A percentile compares a stretch with the other conserved stretches of the same genome.
Evolutionary conservation across 2,329 filamentous ascomycete species (phyloP).

Genomic region (Aspergillus candidus): DNA sequence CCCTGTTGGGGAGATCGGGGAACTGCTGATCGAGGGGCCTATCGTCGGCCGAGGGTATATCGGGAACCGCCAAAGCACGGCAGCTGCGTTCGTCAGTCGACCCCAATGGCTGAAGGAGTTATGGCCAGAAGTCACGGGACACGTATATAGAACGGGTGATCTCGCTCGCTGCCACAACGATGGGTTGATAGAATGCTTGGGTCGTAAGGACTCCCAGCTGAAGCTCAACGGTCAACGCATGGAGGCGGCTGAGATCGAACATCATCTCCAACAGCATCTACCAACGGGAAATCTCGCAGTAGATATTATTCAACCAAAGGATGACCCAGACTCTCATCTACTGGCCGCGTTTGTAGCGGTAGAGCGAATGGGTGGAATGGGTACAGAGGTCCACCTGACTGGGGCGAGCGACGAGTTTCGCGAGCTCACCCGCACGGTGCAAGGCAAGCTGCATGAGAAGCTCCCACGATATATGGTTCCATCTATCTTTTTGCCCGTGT

Average conservation of each 20-base stretch:
- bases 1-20: slow-evolving; percentile 8
- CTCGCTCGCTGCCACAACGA: background rate
- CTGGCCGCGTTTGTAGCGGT: background rate
- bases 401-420: background rate
- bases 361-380: too few species aligned
- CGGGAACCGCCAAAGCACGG: too few species aligned
- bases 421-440: background rate
- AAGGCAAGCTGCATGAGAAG: background rate
- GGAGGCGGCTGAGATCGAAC: background rate
- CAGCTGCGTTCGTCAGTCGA: too few species aligned
- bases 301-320: background rate
- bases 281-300: background rate
- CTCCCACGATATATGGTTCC: slow-evolving; percentile 1
- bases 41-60: background rate
- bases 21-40: slow-evolving; percentile 1
- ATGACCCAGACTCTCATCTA: background rate
- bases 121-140: too few species aligned
- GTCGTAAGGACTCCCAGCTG: too few species aligned
- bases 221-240: slow-evolving; percentile 3
- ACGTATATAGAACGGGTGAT: slow-evolving; percentile 7
- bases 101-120: too few species aligned
- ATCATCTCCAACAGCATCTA: background rate
- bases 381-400: background rate
- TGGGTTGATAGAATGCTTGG: background rate
- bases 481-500: background rate